A percentile compares a stretch with the other conserved stretches of the same genome.
phyloP scores from a whole-genome alignment of 495 filamentous ascomycete genomes.

The Aspergillus incahuasiensis region DNA sequence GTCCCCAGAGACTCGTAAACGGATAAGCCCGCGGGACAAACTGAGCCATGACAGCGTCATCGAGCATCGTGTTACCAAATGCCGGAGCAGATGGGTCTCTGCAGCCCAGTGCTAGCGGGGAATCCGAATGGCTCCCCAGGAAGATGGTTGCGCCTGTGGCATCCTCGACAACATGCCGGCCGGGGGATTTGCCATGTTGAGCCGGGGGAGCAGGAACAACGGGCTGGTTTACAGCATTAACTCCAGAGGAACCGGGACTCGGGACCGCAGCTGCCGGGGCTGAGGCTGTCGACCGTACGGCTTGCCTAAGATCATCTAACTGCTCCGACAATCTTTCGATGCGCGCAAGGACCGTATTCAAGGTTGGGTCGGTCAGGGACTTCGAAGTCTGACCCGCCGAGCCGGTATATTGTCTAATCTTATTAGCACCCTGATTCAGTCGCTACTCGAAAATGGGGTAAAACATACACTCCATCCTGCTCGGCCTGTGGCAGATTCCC shows the following conservation, averaged over 20 bases:
- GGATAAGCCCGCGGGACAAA: slow-evolving; percentile 23
- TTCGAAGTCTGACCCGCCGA: too few species aligned
- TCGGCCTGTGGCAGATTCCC: not conserved
- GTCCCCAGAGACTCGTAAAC: slow-evolving; percentile 24
- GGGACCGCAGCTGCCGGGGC: slow-evolving; percentile 7
- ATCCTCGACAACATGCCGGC: slow-evolving; percentile 21
- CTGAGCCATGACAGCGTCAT: slow-evolving; percentile 18
- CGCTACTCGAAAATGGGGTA: too few species aligned
- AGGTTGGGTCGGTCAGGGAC: too few species aligned
- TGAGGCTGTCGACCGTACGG: too few species aligned
- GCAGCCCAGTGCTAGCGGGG: slow-evolving; percentile 18
- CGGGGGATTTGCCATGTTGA: slow-evolving; percentile 14
- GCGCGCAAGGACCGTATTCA: too few species aligned
- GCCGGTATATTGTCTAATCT: too few species aligned
- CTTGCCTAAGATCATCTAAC: too few species aligned
- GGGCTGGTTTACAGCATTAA: too few species aligned
- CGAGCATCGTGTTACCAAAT: slow-evolving; percentile 6
- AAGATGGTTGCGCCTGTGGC: slow-evolving; percentile 26
- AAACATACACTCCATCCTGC: slow-evolving; percentile 6
- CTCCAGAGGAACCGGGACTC: not conserved
- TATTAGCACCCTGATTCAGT: too few species aligned
- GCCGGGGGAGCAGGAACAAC: not conserved
- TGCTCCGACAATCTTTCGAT: too few species aligned
- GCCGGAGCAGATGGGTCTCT: slow-evolving; percentile 6
- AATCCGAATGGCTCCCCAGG: slow-evolving; percentile 22